phyloP scores from a whole-genome alignment of 805 yeast genomes.

The Kodamaea hsintzibuensis region DNA sequence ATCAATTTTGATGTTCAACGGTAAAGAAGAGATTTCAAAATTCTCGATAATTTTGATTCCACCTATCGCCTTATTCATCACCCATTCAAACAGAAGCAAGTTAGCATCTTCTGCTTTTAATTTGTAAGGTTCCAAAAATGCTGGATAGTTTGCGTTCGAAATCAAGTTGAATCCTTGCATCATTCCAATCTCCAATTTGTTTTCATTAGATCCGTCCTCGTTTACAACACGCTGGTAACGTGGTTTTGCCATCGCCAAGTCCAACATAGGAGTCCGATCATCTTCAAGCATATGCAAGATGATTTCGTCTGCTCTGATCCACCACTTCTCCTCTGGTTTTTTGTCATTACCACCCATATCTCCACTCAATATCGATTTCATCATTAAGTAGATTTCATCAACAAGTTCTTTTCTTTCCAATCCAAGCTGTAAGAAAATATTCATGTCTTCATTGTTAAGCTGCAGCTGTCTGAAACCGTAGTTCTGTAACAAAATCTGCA shows the following conservation, averaged over 20 bases:
- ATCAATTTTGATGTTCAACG: constrained; percentile 40
- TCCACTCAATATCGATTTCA: constrained; percentile 40
- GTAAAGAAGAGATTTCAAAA: constrained; percentile 37
- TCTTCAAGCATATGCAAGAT: constrained; percentile 43
- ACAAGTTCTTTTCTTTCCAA: constrained; percentile 33
- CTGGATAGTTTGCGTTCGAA: constrained; percentile 31
- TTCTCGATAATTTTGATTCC: constrained; percentile 43
- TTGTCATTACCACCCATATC: constrained; percentile 22
- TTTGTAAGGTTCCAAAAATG: constrained; percentile 33
- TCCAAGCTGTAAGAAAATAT: constrained; percentile 42
- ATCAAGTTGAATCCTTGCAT: constrained; percentile 40
- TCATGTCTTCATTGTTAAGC: constrained; percentile 50
- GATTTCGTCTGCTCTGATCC: constrained; percentile 40
- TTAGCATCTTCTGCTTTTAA: constrained; percentile 11
- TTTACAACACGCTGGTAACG: constrained; percentile 32
- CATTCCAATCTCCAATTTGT: constrained; percentile 35
- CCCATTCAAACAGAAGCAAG: constrained; percentile 39
- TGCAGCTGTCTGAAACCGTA: constrained; percentile 49
- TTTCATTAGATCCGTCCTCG: constrained; percentile 43
- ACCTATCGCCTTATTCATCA: constrained; percentile 43
- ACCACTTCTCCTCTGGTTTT: constrained; percentile 32
- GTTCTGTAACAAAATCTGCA: constrained; percentile 46
- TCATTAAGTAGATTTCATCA: constrained; percentile 36
- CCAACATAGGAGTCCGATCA: constrained; percentile 40
- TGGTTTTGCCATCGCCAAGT: constrained; percentile 37